phyloP scores from a whole-genome alignment of 2,329 filamentous ascomycete genomes.

The Leptoxyphium fumago region DNA sequence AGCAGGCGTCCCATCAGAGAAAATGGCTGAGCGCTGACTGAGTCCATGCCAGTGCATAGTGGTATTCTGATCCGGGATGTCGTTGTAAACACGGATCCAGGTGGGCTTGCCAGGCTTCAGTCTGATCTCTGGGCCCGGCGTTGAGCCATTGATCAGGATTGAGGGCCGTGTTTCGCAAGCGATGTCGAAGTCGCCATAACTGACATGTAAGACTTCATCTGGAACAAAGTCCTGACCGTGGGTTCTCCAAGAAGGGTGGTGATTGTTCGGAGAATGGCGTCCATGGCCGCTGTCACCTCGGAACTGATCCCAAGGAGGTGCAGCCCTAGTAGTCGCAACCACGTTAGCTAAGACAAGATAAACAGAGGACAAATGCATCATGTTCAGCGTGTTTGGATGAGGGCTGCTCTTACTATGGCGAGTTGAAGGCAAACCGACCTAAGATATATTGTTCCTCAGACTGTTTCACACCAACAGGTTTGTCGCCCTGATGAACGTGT shows the following conservation, averaged over 20 bases:
- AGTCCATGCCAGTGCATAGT: constrained; percentile 59
- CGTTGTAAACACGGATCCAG: constrained; percentile 47
- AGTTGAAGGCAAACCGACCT: no score
- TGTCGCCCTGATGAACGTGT: no score
- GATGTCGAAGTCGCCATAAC: constrained; percentile 26
- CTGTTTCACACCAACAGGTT: no score
- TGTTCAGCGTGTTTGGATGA: no score
- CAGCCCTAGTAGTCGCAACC: no score
- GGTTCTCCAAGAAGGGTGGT: constrained; percentile 10
- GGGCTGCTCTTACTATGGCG: no score
- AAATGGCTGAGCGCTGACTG: constrained; percentile 43
- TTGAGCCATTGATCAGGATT: constrained; percentile 38
- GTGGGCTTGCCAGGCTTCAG: constrained; percentile 31
- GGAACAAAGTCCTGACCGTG: constrained; percentile 15
- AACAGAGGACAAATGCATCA: no score
- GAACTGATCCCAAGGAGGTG: no score
- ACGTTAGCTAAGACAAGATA: no score
- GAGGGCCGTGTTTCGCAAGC: constrained; percentile 34
- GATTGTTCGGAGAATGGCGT: constrained; percentile 10
- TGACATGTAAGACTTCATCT: constrained; percentile 33
- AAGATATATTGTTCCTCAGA: no score
- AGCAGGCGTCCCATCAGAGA: constrained; percentile 47
- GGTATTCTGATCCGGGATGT: constrained; percentile 38
- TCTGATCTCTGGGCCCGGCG: constrained; percentile 36
- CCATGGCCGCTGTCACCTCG: constrained; percentile 3